Base-by-base conservation (phyloP, 176 grass and related monocot genomes). In the Avena eriantha region DNA sequence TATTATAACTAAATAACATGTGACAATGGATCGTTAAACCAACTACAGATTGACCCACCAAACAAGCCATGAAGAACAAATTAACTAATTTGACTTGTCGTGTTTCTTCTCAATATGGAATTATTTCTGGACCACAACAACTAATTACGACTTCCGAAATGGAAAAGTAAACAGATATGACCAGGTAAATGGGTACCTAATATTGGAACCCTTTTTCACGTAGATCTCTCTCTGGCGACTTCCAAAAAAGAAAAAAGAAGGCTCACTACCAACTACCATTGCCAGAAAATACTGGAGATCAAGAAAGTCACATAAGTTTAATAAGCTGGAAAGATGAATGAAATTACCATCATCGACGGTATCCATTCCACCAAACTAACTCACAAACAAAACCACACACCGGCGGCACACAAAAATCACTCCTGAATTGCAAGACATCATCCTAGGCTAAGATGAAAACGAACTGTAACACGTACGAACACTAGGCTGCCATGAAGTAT, bases 221-320 rank as follows among this genome's bases (percentile, higher is more conserved):
- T 17, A 1, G 24, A 50, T 48, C 66, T 57, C 58, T 54, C 12
- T 33, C 51, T 66, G 43, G 83, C 8, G 15, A 24, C 54, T 79
- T 65, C 22, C 35, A 57, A 41, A 14, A 48, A 85, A 31, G 48
- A 11, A 29, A 54, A 73, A 84, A 54, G 17, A 85, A 85, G 23
- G 73, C 12, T 29, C 22, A 41, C 39, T 41, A 41, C 39, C 39
- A 41, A 41, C 12, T 46, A 35, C 18, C 12, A 17, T 70, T 78
- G 21, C 34, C 36, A 56, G 16, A 69, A 17, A 75, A 66, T 60
- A 3, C 21, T 43, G 41, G 61, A 23, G 17, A 76, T 33, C 7
- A 76, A 21, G 43, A 10, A 56, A 61, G 33, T 80, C 56, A 47
- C 68, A 16, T 4, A 55, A 78, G 46, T 64, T 71, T 12, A 79